Percentiles rank a stretch among this genome's conserved stretches.
phyloP scores from a whole-genome alignment of 345 rosid species.

The Populus deltoides region DNA sequence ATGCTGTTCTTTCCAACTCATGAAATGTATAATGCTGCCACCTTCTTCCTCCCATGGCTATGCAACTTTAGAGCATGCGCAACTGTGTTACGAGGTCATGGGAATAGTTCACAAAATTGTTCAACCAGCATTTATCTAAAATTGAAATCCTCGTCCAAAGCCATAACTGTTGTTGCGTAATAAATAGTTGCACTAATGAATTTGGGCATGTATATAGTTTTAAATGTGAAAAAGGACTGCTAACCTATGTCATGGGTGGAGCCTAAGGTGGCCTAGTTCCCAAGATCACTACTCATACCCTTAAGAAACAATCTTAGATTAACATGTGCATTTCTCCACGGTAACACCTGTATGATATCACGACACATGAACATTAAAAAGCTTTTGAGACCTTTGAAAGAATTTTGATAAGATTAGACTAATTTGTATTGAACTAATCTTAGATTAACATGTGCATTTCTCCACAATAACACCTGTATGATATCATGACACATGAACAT shows the following conservation, averaged over 20 bases:
- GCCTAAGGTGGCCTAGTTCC: conserved; percentile 1
- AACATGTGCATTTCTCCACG: neutral
- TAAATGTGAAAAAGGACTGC: too few species aligned
- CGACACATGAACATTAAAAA: neutral
- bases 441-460: neutral
- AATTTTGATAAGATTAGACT: neutral
- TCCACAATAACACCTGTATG: neutral
- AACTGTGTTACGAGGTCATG: too few species aligned
- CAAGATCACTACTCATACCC: too few species aligned
- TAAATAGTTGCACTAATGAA: too few species aligned
- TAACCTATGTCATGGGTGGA: too few species aligned
- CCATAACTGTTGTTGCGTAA: too few species aligned
- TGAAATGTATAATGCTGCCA: neutral
- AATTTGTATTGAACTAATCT: neutral
- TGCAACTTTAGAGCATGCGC: neutral
- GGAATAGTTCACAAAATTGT: too few species aligned
- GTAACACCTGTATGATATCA: neutral
- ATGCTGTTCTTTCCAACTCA: neutral
- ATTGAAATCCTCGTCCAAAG: too few species aligned
- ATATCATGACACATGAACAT: neutral
- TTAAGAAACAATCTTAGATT: neutral
- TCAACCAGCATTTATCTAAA: too few species aligned
- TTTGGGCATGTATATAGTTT: too few species aligned
- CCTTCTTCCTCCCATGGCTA: neutral
- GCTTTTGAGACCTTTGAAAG: neutral